A percentile compares a stretch with the other conserved stretches of the same genome.
These are phyloP conservation scores for Halocafeteria seosinensis DNA, from an alignment of 108 stramenopile species.

Conservation along the genomic window DNA sequence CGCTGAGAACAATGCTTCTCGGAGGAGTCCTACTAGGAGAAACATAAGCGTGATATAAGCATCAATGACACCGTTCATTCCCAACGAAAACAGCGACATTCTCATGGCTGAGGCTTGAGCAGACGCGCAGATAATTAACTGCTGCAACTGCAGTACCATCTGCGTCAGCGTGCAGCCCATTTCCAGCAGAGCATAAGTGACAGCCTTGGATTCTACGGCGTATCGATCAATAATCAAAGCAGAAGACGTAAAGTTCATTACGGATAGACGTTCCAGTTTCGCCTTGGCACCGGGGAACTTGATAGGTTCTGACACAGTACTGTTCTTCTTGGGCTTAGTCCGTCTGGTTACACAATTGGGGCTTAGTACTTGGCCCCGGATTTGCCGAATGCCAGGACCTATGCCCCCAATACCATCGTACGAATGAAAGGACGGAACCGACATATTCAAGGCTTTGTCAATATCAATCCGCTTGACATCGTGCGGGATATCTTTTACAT, in stretches of 20 bases:
- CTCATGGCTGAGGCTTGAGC: neutral
- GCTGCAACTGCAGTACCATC: neutral
- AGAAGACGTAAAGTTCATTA: neutral
- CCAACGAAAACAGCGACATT: constrained; percentile 24
- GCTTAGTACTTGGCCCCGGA: no score
- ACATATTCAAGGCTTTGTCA: no score
- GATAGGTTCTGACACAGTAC: no score
- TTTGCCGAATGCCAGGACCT: no score
- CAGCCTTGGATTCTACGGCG: neutral
- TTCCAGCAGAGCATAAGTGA: neutral
- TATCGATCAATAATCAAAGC: neutral
- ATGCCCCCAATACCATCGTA: no score
- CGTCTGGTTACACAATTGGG: no score
- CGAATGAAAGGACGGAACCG: no score
- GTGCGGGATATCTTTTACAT: no score
- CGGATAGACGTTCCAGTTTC: no score
- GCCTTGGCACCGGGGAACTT: no score
- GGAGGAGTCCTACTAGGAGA: constrained; percentile 58
- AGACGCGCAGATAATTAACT: neutral
- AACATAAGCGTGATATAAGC: constrained; percentile 65
- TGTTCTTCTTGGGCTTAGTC: no score
- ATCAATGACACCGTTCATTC: constrained; percentile 73
- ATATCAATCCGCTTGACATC: no score
- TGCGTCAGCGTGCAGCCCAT: neutral
- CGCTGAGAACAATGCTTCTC: constrained; percentile 62